Conservation (phyloP, 2,329 filamentous ascomycete genomes). For the Penicillium psychrosexuale region DNA sequence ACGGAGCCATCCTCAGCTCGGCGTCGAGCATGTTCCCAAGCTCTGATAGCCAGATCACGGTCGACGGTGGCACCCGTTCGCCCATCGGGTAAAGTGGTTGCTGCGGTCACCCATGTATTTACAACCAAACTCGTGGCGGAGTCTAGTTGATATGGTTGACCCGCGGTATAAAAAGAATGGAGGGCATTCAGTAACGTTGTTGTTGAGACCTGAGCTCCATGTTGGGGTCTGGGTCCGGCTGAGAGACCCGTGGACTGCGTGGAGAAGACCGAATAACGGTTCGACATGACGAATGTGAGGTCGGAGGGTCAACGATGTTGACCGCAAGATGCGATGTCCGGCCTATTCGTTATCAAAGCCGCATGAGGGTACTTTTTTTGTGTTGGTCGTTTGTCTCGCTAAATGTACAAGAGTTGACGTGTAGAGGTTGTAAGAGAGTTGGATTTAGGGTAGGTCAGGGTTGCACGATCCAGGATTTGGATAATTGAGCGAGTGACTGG, state of each 20-base stretch:
- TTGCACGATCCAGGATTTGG: background rate
- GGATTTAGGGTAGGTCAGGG: background rate
- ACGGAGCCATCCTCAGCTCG: conserved; percentile 95
- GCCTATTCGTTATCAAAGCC: conserved; percentile 3
- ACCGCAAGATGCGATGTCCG: conserved; percentile 10
- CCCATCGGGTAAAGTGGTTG: conserved; percentile 66
- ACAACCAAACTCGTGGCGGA: conserved; percentile 87
- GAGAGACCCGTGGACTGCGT: conserved; percentile 56
- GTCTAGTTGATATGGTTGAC: conserved; percentile 81
- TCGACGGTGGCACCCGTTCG: conserved; percentile 76
- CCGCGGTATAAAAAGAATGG: conserved; percentile 81
- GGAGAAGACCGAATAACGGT: conserved; percentile 61
- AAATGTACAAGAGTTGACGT: background rate
- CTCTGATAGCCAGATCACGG: conserved; percentile 69
- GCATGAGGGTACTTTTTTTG: conserved; percentile 2
- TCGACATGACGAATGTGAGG: conserved; percentile 51
- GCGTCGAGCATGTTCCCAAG: conserved; percentile 94
- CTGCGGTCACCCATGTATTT: conserved; percentile 89
- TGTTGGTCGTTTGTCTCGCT: background rate
- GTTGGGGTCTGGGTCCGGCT: conserved; percentile 56
- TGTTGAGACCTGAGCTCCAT: conserved; percentile 79
- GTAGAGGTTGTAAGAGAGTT: background rate
- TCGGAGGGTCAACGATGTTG: background rate
- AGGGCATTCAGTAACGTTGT: conserved; percentile 89
- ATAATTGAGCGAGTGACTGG: conserved; percentile 9